Base-by-base conservation (phyloP, 179 eudicot species). In the Spergularia azorica region DNA sequence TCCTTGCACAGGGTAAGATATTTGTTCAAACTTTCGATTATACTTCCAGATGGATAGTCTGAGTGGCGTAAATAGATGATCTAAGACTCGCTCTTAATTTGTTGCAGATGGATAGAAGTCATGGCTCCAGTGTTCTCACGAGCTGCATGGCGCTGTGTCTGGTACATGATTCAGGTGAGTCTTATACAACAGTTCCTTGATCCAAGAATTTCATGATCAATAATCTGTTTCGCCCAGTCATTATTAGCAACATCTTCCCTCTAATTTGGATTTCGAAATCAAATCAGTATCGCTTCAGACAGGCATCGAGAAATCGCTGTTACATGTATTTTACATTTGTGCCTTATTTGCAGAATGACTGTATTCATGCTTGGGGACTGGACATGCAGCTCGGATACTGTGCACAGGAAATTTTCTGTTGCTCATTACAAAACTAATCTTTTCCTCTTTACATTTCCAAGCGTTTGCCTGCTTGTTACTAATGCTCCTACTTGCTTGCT, bases 101-200 rank as follows among this genome's bases (percentile, higher is more conserved):
- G 9, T 17, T 76, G 80, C 88, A 95, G 99, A 82, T 95, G 97
- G 97, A 87, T 95, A 77, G 99, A 95, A 81, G 89, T 95, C 82
- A 95, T 95, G 99, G 99, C 99, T 82, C 99, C 99, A 1, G 99
- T 95, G 48, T 93, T 95, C 82, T 90, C 97, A 13, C 87, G 78
- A 62, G 88, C 97, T 55, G 95, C 99, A 0, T 95, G 99, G 99
- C 92, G 97, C 46, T 95, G 99, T 78, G 95, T 85, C 50, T 95
- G 97, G 97, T 84, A 93, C 82, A 82, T 95, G 97, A 86, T 95
- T 83, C 99, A 95, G 97, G 98, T 90, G 74, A 54, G 78, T 2
- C 43, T 54, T 0, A 41, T 15, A 26, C 6, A 13, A 0, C 38
- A 9, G 9, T 6, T 61, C 32, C 32, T 26, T 26, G 32, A 26